Evolutionary conservation across 2,329 filamentous ascomycete species (phyloP).

Genomic region (Orbilia brochopaga): DNA sequence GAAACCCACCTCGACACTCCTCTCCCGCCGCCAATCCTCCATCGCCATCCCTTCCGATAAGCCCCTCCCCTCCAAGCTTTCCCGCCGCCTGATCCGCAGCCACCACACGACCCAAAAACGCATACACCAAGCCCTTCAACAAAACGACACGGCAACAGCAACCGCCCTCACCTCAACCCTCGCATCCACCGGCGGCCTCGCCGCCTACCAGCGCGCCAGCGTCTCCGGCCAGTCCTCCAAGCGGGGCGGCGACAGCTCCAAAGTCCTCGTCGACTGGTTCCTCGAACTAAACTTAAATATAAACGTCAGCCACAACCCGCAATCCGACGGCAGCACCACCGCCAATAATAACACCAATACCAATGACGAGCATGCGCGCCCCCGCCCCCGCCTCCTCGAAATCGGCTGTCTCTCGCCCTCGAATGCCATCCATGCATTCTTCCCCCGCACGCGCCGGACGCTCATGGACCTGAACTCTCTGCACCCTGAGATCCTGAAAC

Average conservation of each 20-base stretch:
- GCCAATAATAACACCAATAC: constrained; percentile 13
- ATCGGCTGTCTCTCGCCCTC: constrained; percentile 83
- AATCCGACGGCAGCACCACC: constrained; percentile 3
- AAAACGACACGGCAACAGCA: constrained; percentile 63
- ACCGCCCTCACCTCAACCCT: constrained; percentile 64
- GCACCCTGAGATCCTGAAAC: constrained; percentile 77
- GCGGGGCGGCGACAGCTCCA: constrained; percentile 71
- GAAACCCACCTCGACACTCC: constrained; percentile 41
- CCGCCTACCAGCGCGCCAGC: constrained; percentile 71
- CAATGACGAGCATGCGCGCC: constrained; percentile 39
- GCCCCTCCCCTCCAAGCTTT: constrained; percentile 70
- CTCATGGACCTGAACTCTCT: constrained; percentile 88
- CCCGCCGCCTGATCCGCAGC: constrained; percentile 69
- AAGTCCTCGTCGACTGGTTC: constrained; percentile 70
- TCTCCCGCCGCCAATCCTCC: constrained; percentile 22
- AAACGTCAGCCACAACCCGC: constrained; percentile 23
- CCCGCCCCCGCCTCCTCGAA: constrained; percentile 74
- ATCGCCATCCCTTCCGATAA: constrained; percentile 55
- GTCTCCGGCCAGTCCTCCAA: constrained; percentile 71
- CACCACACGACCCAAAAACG: constrained; percentile 71
- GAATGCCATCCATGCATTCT: constrained; percentile 73
- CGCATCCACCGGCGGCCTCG: constrained; percentile 66
- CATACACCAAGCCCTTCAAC: constrained; percentile 64
- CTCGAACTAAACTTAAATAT: constrained; percentile 54
- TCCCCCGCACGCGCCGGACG: constrained; percentile 70